Evolutionary conservation across 2,329 filamentous ascomycete genomes (phyloP), one percentile per base, ranked within the genome.

Genomic region (Catunica adiposa): DNA sequence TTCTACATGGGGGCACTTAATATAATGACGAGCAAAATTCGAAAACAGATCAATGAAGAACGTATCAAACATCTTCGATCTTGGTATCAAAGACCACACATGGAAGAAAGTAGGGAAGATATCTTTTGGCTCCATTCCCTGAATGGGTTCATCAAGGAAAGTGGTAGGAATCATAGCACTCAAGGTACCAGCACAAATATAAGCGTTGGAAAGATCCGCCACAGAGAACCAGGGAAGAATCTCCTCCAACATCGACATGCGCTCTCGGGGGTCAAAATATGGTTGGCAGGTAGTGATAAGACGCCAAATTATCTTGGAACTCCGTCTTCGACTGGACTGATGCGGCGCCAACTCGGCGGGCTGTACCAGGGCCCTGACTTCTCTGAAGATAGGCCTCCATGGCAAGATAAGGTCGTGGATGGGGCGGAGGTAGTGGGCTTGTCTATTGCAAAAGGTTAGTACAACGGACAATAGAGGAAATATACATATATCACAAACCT

Each of bases 101-200:
- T 98, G 92, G 73, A 98, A 98, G 62, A 95, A 84, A 0, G 90
- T 95, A 2, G 92, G 92, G 37, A 97, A 72, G 64, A 94, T 90
- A 64, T 90, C 82, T 61, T 89, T 83, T 0, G 92, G 90, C 62
- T 89, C 82, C n/a, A 94, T 79, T 62, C 89, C 80, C 31, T 75
- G 73, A 62, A 84, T 79, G 29, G 80, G 80, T 25, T 80, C 75
- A 3, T 88, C 84, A 2, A 84, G 80, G 1, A 89, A 82, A 37
- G 82, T 80, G 6, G 90, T 96, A 17, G 92, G 92, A 59, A 98
- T 76, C 63, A 98, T 74, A 60, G 94, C 72, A 63, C 94, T 96
- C 63, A 98, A 74, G 59, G 90, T 70, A 2, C 88, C 89, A 23
- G 86, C 79, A n/a, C 95, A 89, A 60, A 96, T 88, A 65, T 92